Base-by-base conservation (phyloP, 495 filamentous ascomycete genomes). In the Neurospora sp. region DNA sequence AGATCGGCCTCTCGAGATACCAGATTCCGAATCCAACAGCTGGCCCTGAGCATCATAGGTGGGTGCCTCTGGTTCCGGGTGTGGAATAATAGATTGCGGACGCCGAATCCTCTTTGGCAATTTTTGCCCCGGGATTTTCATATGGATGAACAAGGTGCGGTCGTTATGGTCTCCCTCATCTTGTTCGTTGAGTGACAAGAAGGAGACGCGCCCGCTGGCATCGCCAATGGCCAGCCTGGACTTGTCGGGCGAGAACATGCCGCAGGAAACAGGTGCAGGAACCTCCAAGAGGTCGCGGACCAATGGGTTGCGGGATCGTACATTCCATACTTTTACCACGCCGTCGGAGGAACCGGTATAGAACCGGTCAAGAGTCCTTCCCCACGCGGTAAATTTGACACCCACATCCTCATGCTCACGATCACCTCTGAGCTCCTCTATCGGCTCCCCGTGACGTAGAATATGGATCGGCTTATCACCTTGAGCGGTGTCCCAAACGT, bases 291-390 rank as follows among this genome's bases (percentile, higher is more conserved):
- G 77, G 59, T 94, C 86, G 35, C 87, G 81, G n/a, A 97, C 84
- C 39, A 91, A 85, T 3, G 90, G 85, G 27, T 86, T 86, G 61
- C 74, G 74, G 2, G 82, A 80, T 22, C 83, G 82, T 27, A 96
- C 84, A 78, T 98, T 89, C 96, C 96, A 99, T 22, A 89, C 86
- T 71, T 94, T 97, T 8, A 99, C 85, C 0, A 91, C 84, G 1
- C 96, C 95, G 78, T 99, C 96, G 0, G 94, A 96, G 3, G 91
- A 91, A 3, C 94, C 96, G n/a, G 92, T 97, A 76, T 94, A 97
- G 65, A 98, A 88, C 0, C 91, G 85, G 69, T 92, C 88, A 6
- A 85, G 81, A 0, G 86, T 86, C 3, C 85, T 84, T 2, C 91
- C 94, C 95, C 95, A 99, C 1, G 92, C 82, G 1, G 89, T 88